Percentiles rank a stretch among this genome's conserved stretches.
Evolutionary conservation across 2,329 filamentous ascomycete genomes (phyloP).

Genomic region (Apiospora pterosperma): DNA sequence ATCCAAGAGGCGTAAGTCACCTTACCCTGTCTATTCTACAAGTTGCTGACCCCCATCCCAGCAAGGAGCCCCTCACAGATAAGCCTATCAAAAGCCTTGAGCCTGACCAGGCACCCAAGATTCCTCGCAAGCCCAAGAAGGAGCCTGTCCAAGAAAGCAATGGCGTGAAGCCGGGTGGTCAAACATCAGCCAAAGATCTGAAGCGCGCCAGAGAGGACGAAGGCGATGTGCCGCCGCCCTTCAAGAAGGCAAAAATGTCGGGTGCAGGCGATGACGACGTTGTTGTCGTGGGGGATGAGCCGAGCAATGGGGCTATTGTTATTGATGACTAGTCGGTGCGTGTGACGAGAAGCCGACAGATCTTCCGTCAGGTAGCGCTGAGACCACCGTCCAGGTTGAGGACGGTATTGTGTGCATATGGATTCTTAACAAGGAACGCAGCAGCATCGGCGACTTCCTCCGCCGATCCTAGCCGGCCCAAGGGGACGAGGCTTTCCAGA

Average conservation of each 20-base stretch:
- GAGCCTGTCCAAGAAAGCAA: constrained; percentile 35
- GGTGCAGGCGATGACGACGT: constrained; percentile 38
- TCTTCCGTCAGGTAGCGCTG: constrained; percentile 54
- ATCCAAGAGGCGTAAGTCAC: constrained; percentile 58
- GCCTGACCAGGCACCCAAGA: constrained; percentile 40
- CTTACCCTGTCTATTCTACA: background rate
- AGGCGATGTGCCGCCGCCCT: constrained; percentile 29
- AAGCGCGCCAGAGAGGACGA: constrained; percentile 48
- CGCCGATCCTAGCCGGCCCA: constrained; percentile 61
- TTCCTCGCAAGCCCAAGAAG: constrained; percentile 52
- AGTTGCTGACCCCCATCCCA: constrained; percentile 20
- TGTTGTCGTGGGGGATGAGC: constrained; percentile 47
- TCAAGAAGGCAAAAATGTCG: constrained; percentile 48
- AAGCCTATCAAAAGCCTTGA: constrained; percentile 52
- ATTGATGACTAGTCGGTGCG: constrained; percentile 54
- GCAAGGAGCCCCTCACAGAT: constrained; percentile 39
- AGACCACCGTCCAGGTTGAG: constrained; percentile 84
- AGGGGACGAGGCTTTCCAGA: constrained; percentile 54
- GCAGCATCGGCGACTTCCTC: constrained; percentile 81
- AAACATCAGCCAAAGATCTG: constrained; percentile 32
- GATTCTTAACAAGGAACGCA: constrained; percentile 71
- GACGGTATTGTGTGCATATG: constrained; percentile 83
- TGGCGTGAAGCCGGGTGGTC: constrained; percentile 34
- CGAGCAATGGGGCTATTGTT: constrained; percentile 58
- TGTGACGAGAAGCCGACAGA: background rate